A percentile compares a stretch with the other conserved stretches of the same genome.
Evolutionary conservation across 257 asterid species (phyloP).

Genomic region (Cruciata laevipes): DNA sequence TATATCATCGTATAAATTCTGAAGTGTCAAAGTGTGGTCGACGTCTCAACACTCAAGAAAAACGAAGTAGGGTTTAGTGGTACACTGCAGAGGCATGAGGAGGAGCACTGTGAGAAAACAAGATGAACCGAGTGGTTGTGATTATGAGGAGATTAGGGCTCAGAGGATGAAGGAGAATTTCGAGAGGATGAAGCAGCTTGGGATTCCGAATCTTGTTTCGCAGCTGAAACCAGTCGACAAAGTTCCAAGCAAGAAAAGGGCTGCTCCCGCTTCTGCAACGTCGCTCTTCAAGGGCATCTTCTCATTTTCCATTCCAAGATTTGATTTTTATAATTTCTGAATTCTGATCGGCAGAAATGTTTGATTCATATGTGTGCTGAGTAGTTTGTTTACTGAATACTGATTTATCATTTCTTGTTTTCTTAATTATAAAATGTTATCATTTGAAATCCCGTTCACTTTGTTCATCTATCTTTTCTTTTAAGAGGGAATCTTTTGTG

Average conservation of each 20-base stretch:
- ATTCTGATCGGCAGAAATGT: no score
- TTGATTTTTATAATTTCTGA: not conserved
- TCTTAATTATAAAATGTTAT: not conserved
- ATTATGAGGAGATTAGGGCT: slow-evolving; percentile 49
- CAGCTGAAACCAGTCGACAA: slow-evolving; percentile 22
- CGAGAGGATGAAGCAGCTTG: slow-evolving; percentile 56
- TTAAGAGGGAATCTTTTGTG: not conserved
- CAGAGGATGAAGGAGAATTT: slow-evolving; percentile 53
- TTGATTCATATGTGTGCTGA: not conserved
- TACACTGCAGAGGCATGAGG: not conserved
- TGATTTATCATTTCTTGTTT: not conserved
- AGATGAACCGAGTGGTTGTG: slow-evolving; percentile 4
- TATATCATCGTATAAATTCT: no score
- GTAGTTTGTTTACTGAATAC: not conserved
- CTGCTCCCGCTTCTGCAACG: slow-evolving; percentile 22
- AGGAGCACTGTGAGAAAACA: no score
- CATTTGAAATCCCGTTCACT: no score
- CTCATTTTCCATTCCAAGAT: not conserved
- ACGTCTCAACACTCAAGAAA: no score
- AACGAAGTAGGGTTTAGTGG: not conserved
- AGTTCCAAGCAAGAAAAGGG: slow-evolving; percentile 11
- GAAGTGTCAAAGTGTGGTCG: no score
- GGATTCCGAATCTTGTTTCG: slow-evolving; percentile 43
- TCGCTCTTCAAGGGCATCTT: slow-evolving; percentile 58
- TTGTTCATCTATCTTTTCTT: not conserved